Evolutionary conservation across 805 yeast species (phyloP), one percentile per base, ranked within the genome.

Genomic region (Schizosaccharomyces japonicus): DNA sequence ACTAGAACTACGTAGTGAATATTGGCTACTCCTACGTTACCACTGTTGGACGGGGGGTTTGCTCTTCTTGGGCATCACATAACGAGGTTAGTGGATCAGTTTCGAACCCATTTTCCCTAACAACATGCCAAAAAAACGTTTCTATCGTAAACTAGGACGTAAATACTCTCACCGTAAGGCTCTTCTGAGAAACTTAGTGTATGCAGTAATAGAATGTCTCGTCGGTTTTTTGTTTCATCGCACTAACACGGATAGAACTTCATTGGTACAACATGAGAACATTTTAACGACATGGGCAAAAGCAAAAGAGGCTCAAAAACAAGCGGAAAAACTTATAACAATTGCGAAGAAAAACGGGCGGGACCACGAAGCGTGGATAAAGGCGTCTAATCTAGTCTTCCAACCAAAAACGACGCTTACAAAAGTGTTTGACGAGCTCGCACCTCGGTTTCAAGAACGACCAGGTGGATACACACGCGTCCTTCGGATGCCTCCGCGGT

Each of bases 381-480:
- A 58, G 44, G 60, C 71, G 49, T 58, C 63, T 55, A 52, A 70
- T 49, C 60, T 64, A 56, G 56, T 75, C 48, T 67, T 66, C 65
- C 65, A 71, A 57, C 69, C 70, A 23, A 65, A 69, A 6, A 59
- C 63, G 45, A 62, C 73, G 1, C 53, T 78, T 39, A 74, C 80
- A n/a, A 81, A 79, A 57, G 63, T 90, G 40, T 66, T 78, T 50
- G 70, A 68, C 15, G 82, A 72, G 39, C 66, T 85, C 36, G 72
- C 74, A 3, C 67, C 72, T 39, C 68, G 93, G 49, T 85, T 80
- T 57, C 56, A 65, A 3, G 56, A 62, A 23, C 72, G 94, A 63
- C 58, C 62, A 1, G 80, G 83, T 51, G 95, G 95, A 1, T 87
- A 78, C 64, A 83, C 95, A 2, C 73, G 96, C 54, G 73, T 87